These are phyloP conservation scores for Cyphellophora attinorum DNA, from an alignment of 2,329 filamentous ascomycete genomes.

Conservation along the genomic window DNA sequence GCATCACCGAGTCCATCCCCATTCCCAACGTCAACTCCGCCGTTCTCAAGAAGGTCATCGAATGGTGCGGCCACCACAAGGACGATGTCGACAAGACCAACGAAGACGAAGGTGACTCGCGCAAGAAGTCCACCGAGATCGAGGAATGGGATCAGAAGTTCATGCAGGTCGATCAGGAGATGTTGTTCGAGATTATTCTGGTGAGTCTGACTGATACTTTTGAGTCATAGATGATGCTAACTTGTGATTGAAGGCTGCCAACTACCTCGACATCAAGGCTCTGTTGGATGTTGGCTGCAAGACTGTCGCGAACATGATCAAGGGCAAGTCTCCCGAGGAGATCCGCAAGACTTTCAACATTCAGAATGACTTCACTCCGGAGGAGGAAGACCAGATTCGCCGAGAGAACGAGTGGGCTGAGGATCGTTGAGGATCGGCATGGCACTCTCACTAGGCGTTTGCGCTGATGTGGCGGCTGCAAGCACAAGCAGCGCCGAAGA, in stretches of 20 bases:
- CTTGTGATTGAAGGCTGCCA: slow-evolving; percentile 60
- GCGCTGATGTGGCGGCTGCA: too few species aligned
- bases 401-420: slow-evolving; percentile 88
- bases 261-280: slow-evolving; percentile 98
- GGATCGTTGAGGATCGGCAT: too few species aligned
- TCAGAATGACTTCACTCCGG: slow-evolving; percentile 96
- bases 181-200: slow-evolving; percentile 98
- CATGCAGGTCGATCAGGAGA: slow-evolving; percentile 99
- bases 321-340: slow-evolving; percentile 98
- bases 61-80: slow-evolving; percentile 96
- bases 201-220: slow-evolving; percentile 42
- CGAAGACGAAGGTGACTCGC: slow-evolving; percentile 85
- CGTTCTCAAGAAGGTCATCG: slow-evolving; percentile 89
- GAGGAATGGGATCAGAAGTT: slow-evolving; percentile 99
- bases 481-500: too few species aligned
- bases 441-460: too few species aligned
- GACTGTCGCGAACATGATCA: slow-evolving; percentile 99
- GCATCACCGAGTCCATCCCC: slow-evolving; percentile 63
- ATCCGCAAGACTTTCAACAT: slow-evolving; percentile 99
- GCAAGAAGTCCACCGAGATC: slow-evolving; percentile 98
- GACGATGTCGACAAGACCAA: slow-evolving; percentile 70
- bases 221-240: slow-evolving; percentile 1
- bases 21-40: slow-evolving; percentile 87
- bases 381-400: slow-evolving; percentile 97
- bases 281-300: slow-evolving; percentile 98